phyloP scores from a whole-genome alignment of 495 filamentous ascomycete genomes.

The Aspergillus mulundensis region DNA sequence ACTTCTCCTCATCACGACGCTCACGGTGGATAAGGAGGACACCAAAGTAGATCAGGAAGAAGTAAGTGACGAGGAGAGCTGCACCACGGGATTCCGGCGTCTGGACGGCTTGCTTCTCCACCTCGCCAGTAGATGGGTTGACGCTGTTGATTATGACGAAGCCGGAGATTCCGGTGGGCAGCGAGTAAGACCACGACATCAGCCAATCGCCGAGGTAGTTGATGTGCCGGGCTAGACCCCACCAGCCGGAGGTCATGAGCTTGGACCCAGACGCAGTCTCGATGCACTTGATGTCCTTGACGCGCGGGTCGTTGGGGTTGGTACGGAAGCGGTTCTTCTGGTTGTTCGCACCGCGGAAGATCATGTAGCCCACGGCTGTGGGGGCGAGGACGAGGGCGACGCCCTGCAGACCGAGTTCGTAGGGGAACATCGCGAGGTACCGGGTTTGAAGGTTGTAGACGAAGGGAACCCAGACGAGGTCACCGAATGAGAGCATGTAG shows the following conservation, averaged over 20 bases:
- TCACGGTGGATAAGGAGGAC: conserved; percentile 88
- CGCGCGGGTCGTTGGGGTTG: conserved; percentile 74
- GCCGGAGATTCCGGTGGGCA: conserved; percentile 85
- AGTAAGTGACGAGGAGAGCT: conserved; percentile 89
- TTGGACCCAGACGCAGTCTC: conserved; percentile 77
- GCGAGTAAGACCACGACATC: conserved; percentile 85
- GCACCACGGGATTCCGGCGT: conserved; percentile 67
- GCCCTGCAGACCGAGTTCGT: conserved; percentile 65
- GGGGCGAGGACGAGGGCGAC: conserved; percentile 59
- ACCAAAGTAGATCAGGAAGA: conserved; percentile 92
- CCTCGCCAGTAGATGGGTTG: conserved; percentile 47
- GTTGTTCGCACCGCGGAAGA: conserved; percentile 88
- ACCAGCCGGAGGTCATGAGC: conserved; percentile 87
- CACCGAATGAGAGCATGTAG: conserved; percentile 94
- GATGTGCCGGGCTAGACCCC: conserved; percentile 88
- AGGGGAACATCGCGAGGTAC: conserved; percentile 83
- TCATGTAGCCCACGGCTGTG: conserved; percentile 68
- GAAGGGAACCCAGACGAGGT: conserved; percentile 92
- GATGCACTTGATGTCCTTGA: conserved; percentile 81
- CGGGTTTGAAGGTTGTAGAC: conserved; percentile 79
- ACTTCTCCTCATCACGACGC: conserved; percentile 88
- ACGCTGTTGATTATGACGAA: conserved; percentile 55
- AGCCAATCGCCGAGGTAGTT: conserved; percentile 99
- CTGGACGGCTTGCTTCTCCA: conserved; percentile 58
- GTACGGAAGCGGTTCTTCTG: conserved; percentile 94